phyloP scores from a whole-genome alignment of 1,284 basidiomycete genomes.

The Peniophora sp. region DNA sequence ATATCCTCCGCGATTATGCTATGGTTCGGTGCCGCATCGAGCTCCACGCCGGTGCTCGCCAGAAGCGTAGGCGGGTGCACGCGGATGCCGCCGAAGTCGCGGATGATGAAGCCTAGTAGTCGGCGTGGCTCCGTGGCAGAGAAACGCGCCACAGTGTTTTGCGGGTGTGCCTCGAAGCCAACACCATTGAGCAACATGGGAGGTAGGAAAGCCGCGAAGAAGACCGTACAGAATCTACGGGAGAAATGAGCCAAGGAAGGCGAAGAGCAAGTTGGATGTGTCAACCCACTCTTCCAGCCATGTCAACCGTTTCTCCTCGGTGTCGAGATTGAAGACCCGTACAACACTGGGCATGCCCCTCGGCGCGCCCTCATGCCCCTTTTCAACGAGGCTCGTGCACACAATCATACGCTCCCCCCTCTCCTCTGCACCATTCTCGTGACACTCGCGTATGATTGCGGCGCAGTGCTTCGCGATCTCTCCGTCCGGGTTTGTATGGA shows the following conservation, averaged over 20 bases:
- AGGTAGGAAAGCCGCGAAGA: conserved; percentile 43
- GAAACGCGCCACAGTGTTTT: conserved; percentile 46
- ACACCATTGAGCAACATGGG: conserved; percentile 42
- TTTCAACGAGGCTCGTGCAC: conserved; percentile 44
- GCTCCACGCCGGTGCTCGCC: conserved; percentile 35
- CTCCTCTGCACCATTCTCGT: conserved; percentile 36
- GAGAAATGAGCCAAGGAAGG: neutral
- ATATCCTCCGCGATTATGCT: conserved; percentile 39
- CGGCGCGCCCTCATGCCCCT: conserved; percentile 34
- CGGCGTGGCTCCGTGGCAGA: conserved; percentile 23
- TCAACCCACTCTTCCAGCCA: conserved; percentile 37
- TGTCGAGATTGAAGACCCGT: conserved; percentile 38
- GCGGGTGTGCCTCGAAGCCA: conserved; percentile 47
- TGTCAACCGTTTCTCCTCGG: conserved; percentile 32
- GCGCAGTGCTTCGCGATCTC: conserved; percentile 45
- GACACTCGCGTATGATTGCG: conserved; percentile 42
- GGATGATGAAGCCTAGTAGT: conserved; percentile 41
- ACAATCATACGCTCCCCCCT: conserved; percentile 41
- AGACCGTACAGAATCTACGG: conserved; percentile 30
- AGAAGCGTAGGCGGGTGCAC: conserved; percentile 39
- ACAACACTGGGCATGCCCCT: conserved; percentile 36
- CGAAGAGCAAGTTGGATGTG: neutral
- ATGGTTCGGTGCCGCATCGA: conserved; percentile 37
- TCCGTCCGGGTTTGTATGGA: conserved; percentile 33
- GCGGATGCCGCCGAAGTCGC: conserved; percentile 46